Evolutionary conservation across 1,139 yeast genomes (phyloP).

Genomic region (Geotrichum restrictum): DNA sequence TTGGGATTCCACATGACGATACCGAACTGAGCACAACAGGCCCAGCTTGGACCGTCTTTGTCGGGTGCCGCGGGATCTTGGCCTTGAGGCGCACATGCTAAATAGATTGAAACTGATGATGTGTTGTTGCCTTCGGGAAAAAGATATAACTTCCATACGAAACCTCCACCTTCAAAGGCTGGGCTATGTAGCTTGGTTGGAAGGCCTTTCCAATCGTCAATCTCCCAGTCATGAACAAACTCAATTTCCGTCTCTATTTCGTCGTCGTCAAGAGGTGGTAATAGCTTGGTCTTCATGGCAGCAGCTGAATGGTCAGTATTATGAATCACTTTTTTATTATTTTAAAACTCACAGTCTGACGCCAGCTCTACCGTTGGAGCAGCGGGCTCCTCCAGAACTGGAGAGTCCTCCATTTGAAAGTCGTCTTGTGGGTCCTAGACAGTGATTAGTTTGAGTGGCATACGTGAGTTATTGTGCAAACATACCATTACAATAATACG

Average conservation of each 20-base stretch:
- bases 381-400: conserved; percentile 3
- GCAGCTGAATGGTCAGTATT: conserved; percentile 22
- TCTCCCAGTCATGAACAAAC: conserved; percentile 63
- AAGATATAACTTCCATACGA: conserved; percentile 67
- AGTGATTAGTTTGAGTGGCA: too few relatives aligned
- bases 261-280: conserved; percentile 33
- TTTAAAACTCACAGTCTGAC: conserved; percentile 1
- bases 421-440: conserved; percentile 3
- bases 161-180: conserved; percentile 60
- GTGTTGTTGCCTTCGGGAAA: conserved; percentile 62
- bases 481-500: not conserved
- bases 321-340: not conserved
- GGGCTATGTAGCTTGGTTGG: conserved; percentile 49
- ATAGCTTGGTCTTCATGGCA: conserved; percentile 31
- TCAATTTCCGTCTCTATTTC: conserved; percentile 42
- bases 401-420: conserved; percentile 6
- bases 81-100: conserved; percentile 34
- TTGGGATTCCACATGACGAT: conserved; percentile 80
- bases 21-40: conserved; percentile 86
- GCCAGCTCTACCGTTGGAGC: conserved; percentile 2
- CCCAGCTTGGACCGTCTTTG: conserved; percentile 50
- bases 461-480: too few relatives aligned
- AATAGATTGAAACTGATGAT: conserved; percentile 35
- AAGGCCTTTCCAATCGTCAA: conserved; percentile 59
- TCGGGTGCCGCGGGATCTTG: conserved; percentile 16